Evolutionary conservation across 306 rosid species (phyloP).

Genomic region (Alnus glutinosa): DNA sequence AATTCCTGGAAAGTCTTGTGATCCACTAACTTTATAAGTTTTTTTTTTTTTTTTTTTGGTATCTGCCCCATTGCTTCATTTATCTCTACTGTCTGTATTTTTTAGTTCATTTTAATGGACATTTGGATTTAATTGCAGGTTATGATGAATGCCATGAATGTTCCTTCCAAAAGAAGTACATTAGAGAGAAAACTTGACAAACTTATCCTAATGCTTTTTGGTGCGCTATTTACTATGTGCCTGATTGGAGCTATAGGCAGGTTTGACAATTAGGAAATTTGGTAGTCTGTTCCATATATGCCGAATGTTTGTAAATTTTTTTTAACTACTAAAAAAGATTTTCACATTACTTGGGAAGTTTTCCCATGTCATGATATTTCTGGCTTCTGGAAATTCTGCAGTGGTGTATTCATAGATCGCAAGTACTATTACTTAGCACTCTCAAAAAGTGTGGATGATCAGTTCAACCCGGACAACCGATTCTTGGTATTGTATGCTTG

Average conservation of each 20-base stretch:
- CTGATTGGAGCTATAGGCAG: conserved; percentile 89
- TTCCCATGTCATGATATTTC: conserved; percentile 13
- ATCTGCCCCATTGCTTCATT: background rate
- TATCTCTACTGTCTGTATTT: conserved; percentile 21
- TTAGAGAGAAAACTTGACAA: conserved; percentile 96
- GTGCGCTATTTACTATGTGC: conserved; percentile 73
- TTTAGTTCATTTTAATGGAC: conserved; percentile 24
- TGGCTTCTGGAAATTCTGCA: conserved; percentile 38
- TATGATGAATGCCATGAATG: conserved; percentile 98
- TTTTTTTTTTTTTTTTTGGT: background rate
- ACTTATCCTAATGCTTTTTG: conserved; percentile 80
- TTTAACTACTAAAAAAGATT: background rate
- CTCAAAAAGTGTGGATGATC: conserved; percentile 50
- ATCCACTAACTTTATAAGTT: too few relatives aligned
- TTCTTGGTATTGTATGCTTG: conserved; percentile 59
- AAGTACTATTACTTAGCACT: conserved; percentile 84
- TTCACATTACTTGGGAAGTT: background rate
- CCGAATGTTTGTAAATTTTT: background rate
- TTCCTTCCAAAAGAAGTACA: conserved; percentile 98
- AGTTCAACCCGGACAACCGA: conserved; percentile 78
- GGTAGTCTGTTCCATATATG: conserved; percentile 8
- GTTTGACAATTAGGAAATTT: conserved; percentile 39
- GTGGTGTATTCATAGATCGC: conserved; percentile 72
- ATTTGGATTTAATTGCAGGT: conserved; percentile 60
- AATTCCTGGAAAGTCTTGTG: too few relatives aligned